Conservation (phyloP, 331 rosid genomes). For the Quercus tomentella region DNA sequence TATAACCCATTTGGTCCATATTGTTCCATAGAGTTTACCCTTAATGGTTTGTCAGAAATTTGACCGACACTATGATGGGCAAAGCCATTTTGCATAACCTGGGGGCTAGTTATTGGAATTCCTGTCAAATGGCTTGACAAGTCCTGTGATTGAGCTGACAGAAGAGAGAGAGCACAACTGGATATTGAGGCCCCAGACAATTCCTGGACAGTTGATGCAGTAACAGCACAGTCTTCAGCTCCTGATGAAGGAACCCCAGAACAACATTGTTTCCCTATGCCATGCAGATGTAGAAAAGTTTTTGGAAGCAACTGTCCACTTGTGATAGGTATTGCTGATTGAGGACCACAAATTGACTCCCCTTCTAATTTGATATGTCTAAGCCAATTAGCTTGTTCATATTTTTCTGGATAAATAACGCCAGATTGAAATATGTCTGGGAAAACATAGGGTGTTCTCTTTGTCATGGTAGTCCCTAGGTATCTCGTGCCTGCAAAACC, state of each 20-base stretch:
- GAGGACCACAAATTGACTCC: conserved; percentile 38
- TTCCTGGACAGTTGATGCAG: conserved; percentile 27
- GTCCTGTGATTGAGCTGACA: conserved; percentile 69
- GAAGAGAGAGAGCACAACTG: conserved; percentile 90
- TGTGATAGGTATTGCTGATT: conserved; percentile 22
- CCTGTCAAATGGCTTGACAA: conserved; percentile 27
- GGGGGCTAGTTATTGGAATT: conserved; percentile 25
- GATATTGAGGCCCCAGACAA: conserved; percentile 28
- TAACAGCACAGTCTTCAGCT: conserved; percentile 10
- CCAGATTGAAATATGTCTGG: conserved; percentile 46
- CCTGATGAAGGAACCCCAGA: conserved; percentile 14
- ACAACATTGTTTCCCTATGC: conserved; percentile 16
- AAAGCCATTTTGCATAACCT: conserved; percentile 9
- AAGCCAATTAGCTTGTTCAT: conserved; percentile 30
- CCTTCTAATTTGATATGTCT: conserved; percentile 48
- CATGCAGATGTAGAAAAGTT: conserved; percentile 20
- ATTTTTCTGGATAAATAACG: conserved; percentile 39
- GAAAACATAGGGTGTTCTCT: conserved; percentile 45
- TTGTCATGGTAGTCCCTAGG: conserved; percentile 37
- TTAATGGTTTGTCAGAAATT: conserved; percentile 25
- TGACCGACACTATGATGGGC: conserved; percentile 13
- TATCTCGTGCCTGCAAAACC: conserved; percentile 38
- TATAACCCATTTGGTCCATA: conserved; percentile 29
- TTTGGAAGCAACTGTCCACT: conserved; percentile 21
- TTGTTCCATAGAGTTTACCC: conserved; percentile 26